phyloP scores from a whole-genome alignment of 768 basidiomycete species.

The Lactarius quietus region DNA sequence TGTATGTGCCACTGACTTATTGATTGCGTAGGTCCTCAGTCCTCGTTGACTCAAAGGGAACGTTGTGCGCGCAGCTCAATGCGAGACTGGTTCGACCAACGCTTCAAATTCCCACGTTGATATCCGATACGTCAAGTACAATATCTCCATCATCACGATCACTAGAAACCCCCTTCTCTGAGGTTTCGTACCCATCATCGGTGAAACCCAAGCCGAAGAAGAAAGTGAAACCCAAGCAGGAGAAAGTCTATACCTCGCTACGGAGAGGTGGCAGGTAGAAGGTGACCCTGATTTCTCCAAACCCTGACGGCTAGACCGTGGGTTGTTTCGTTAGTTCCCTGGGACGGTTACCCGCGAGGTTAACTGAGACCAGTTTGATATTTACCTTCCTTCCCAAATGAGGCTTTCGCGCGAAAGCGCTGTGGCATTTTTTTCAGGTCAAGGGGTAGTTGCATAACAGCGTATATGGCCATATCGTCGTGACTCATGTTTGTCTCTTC shows the following conservation, averaged over 20 bases:
- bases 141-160: background rate
- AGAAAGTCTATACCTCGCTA: background rate
- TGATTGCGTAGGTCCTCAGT: slow-evolving; percentile 28
- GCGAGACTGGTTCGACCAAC: slow-evolving; percentile 27
- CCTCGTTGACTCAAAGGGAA: slow-evolving; percentile 28
- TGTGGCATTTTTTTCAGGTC: background rate
- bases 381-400: background rate
- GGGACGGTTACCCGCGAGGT: background rate
- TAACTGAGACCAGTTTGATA: background rate
- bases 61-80: slow-evolving; percentile 29
- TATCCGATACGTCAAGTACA: slow-evolving; percentile 2
- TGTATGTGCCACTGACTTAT: background rate
- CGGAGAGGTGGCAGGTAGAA: slow-evolving; percentile 19
- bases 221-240: background rate
- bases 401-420: background rate
- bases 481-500: background rate
- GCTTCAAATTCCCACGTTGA: background rate
- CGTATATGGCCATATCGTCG: background rate
- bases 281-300: background rate
- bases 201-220: background rate
- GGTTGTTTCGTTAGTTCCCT: background rate
- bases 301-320: background rate
- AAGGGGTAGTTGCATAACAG: slow-evolving; percentile 4
- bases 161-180: background rate
- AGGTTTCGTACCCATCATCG: background rate